Evolutionary conservation across 768 basidiomycete species (phyloP).

Genomic region (Leccinum broughii): DNA sequence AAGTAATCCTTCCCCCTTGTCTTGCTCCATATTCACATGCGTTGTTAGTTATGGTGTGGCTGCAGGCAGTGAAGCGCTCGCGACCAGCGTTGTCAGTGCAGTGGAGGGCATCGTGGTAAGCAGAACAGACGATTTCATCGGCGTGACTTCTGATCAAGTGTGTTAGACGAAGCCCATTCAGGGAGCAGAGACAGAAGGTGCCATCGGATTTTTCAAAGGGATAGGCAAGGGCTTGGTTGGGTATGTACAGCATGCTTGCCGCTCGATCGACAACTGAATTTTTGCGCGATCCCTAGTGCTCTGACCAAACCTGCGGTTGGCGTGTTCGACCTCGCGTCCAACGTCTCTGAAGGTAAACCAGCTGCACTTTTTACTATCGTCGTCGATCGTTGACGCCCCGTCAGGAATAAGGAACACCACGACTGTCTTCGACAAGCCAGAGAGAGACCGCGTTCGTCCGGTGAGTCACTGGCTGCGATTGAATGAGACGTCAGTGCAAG

Average conservation of each 20-base stretch:
- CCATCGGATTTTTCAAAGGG: conserved; percentile 96
- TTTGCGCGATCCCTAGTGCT: conserved; percentile 46
- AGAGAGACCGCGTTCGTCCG: conserved; percentile 81
- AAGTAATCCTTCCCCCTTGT: not conserved
- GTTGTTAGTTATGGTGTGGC: conserved; percentile 84
- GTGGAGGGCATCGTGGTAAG: conserved; percentile 91
- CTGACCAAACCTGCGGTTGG: conserved; percentile 98
- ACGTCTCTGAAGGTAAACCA: conserved; percentile 79
- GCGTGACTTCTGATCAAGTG: conserved; percentile 6
- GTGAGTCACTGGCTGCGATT: conserved; percentile 40
- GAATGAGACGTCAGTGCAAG: conserved; percentile 2
- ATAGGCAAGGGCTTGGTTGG: conserved; percentile 96
- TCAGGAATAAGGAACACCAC: conserved; percentile 96
- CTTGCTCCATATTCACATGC: conserved; percentile 1
- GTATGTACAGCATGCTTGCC: conserved; percentile 39
- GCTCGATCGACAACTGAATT: not conserved
- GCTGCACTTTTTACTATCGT: not conserved
- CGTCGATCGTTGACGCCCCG: conserved; percentile 9
- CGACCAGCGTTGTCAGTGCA: conserved; percentile 91
- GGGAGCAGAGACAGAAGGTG: conserved; percentile 93
- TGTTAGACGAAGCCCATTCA: conserved; percentile 92
- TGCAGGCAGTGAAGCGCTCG: conserved; percentile 91
- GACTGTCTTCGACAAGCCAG: conserved; percentile 92
- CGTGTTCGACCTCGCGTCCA: conserved; percentile 93
- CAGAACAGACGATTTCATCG: conserved; percentile 12